Evolutionary conservation across 176 grass and related monocot species (phyloP).

Genomic region (Oryza glumipatula): DNA sequence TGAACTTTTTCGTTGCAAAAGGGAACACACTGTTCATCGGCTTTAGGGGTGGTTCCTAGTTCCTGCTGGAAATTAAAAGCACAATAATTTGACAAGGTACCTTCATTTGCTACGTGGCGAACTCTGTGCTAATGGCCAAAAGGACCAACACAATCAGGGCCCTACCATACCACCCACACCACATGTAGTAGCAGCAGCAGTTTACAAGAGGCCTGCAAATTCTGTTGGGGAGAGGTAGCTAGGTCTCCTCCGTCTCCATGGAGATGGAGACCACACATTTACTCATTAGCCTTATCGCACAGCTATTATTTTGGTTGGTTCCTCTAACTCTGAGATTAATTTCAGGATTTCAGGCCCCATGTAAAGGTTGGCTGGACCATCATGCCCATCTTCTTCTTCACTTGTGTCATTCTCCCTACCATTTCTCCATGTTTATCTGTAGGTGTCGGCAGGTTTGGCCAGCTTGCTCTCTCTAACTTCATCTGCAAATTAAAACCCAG

Average conservation of each 20-base stretch:
- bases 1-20: neutral
- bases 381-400: neutral
- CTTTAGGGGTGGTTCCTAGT: neutral
- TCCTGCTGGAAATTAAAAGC: neutral
- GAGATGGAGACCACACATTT: neutral
- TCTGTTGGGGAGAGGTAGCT: neutral
- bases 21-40: neutral
- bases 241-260: neutral
- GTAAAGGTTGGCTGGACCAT: neutral
- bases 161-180: constrained; percentile 2
- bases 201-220: neutral
- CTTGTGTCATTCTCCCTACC: neutral
- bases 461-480: neutral
- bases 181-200: neutral
- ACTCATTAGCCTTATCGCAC: neutral
- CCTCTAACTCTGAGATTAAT: neutral
- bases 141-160: neutral
- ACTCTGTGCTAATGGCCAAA: neutral
- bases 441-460: constrained; percentile 34
- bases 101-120: neutral
- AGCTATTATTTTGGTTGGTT: neutral
- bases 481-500: neutral
- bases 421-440: neutral
- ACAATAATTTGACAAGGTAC: neutral
- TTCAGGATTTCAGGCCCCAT: neutral